These are phyloP conservation scores for Nematodospora anomalae DNA, from an alignment of 1,139 yeast species.

Conservation along the genomic window DNA sequence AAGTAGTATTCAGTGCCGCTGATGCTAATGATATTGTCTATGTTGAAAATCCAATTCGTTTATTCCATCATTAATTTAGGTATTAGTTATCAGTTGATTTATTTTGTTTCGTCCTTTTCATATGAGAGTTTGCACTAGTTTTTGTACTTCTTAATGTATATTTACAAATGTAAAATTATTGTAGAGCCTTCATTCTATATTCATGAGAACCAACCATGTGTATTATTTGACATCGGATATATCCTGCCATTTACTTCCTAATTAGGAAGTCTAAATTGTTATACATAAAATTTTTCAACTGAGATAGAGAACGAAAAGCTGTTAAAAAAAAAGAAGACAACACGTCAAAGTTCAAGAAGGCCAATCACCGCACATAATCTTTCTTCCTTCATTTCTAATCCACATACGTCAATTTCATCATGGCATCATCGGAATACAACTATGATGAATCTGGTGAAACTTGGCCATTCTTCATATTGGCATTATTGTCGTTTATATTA, in stretches of 20 bases:
- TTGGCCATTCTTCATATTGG: constrained; percentile 91
- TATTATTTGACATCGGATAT: too few species aligned
- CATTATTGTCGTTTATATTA: constrained; percentile 60
- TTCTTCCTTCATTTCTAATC: too few species aligned
- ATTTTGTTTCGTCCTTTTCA: not conserved
- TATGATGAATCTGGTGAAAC: constrained; percentile 93
- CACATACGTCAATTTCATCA: too few species aligned
- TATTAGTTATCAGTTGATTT: not conserved
- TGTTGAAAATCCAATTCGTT: constrained; percentile 92
- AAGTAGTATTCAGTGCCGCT: constrained; percentile 94
- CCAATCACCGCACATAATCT: too few species aligned
- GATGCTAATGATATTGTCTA: constrained; percentile 84
- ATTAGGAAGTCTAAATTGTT: not conserved
- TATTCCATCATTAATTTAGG: constrained; percentile 80
- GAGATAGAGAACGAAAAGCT: not conserved
- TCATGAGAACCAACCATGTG: too few species aligned
- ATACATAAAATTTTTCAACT: not conserved
- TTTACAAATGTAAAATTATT: too few species aligned
- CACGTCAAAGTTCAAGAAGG: constrained; percentile 4
- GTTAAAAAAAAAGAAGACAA: constrained; percentile 8
- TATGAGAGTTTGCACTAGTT: constrained; percentile 1
- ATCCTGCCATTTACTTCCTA: not conserved
- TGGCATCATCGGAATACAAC: constrained; percentile 51
- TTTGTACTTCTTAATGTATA: not conserved
- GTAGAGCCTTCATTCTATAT: too few species aligned